Percentiles rank a stretch among this genome's conserved stretches.
These are phyloP conservation scores for Starmerella bombicola DNA, from an alignment of 805 yeast species.

Conservation along the genomic window DNA sequence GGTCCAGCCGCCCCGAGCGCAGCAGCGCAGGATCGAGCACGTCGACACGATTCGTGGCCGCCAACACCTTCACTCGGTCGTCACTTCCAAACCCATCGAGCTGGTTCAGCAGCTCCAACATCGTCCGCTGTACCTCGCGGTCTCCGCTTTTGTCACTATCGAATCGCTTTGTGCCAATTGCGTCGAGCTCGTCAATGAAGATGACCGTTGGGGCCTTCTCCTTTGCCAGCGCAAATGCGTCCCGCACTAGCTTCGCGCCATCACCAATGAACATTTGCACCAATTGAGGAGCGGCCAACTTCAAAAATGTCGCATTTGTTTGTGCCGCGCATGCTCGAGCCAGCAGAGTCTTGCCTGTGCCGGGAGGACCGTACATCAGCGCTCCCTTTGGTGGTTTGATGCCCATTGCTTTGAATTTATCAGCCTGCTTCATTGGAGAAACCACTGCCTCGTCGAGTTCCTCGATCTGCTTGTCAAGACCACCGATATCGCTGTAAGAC, in stretches of 20 bases:
- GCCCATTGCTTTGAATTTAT: slow-evolving; percentile 85
- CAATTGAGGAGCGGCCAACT: slow-evolving; percentile 94
- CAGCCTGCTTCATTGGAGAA: slow-evolving; percentile 96
- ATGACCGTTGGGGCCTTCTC: slow-evolving; percentile 98
- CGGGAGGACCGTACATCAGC: slow-evolving; percentile 97
- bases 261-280: slow-evolving; percentile 99
- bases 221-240: slow-evolving; percentile 92
- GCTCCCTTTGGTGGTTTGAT: slow-evolving; percentile 98
- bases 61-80: slow-evolving; percentile 91
- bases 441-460: slow-evolving; percentile 98
- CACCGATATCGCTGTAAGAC: slow-evolving; percentile 95
- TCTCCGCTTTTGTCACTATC: slow-evolving; percentile 97
- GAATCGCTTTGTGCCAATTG: slow-evolving; percentile 95
- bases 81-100: slow-evolving; percentile 96
- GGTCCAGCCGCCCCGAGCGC: slow-evolving; percentile 93
- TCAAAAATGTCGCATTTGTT: slow-evolving; percentile 90
- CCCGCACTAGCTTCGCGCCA: slow-evolving; percentile 95
- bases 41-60: slow-evolving; percentile 97
- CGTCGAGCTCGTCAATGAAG: slow-evolving; percentile 95
- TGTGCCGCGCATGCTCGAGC: slow-evolving; percentile 99
- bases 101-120: slow-evolving; percentile 94
- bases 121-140: slow-evolving; percentile 97
- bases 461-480: slow-evolving; percentile 94
- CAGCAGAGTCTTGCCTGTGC: slow-evolving; percentile 92
- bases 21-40: slow-evolving; percentile 95